phyloP scores from a whole-genome alignment of 2,329 filamentous ascomycete genomes.

The Podosphaera xanthii region DNA sequence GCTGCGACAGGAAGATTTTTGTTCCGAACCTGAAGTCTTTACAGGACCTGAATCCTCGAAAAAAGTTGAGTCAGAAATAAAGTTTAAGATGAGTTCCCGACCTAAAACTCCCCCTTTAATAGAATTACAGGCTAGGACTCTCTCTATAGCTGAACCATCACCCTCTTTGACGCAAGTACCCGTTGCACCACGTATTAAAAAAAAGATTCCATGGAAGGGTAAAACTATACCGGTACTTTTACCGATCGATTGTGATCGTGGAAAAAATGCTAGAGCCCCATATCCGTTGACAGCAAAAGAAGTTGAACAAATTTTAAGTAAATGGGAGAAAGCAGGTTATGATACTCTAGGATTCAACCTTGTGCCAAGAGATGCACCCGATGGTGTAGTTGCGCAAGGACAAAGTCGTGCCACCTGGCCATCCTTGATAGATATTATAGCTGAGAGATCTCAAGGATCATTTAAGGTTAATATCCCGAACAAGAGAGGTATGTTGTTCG shows the following conservation, averaged over 20 bases:
- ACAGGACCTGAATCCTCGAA: conserved; percentile 11
- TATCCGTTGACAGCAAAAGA: conserved; percentile 31
- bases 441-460: conserved; percentile 28
- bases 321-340: conserved; percentile 49
- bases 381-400: conserved; percentile 9
- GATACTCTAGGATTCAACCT: conserved; percentile 45
- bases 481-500: conserved; percentile 15
- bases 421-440: conserved; percentile 29
- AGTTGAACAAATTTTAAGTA: conserved; percentile 35
- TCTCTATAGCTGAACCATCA: conserved; percentile 11
- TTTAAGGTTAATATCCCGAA: conserved; percentile 42
- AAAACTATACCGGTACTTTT: conserved; percentile 52
- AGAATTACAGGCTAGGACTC: conserved; percentile 8
- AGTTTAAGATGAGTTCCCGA: conserved; percentile 17
- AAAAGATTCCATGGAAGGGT: conserved; percentile 52
- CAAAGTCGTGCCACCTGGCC: conserved; percentile 53
- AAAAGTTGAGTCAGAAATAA: conserved; percentile 7
- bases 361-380: conserved; percentile 18
- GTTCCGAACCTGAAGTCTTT: conserved; percentile 4
- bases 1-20: conserved; percentile 14
- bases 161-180: conserved; percentile 5
- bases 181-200: conserved; percentile 36
- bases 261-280: conserved; percentile 29
- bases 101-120: conserved; percentile 17
- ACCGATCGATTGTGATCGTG: conserved; percentile 43